These are phyloP conservation scores for Euphorbia tirucalli DNA, from an alignment of 345 rosid genomes.

Conservation along the genomic window DNA sequence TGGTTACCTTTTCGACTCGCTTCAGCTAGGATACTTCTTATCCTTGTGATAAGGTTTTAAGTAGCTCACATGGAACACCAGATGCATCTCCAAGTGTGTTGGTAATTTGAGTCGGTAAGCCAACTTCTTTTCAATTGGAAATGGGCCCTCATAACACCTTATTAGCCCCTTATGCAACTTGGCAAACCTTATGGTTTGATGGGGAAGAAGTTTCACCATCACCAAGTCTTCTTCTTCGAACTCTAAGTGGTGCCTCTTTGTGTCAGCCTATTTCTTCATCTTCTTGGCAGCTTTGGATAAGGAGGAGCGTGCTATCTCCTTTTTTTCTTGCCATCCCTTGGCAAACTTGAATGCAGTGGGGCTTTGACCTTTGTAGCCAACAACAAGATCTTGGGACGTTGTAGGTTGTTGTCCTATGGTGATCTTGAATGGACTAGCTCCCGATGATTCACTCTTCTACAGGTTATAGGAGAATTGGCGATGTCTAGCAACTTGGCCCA, in stretches of 20 bases:
- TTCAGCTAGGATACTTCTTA: no score
- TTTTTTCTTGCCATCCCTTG: no score
- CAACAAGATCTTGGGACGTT: accelerated
- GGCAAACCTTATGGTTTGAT: background rate
- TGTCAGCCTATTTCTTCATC: no score
- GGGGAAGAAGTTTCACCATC: background rate
- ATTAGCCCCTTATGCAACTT: background rate
- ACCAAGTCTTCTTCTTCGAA: background rate
- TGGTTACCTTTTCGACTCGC: no score
- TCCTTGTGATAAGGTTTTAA: no score
- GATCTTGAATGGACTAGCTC: background rate
- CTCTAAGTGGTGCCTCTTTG: no score
- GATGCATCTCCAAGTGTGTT: no score
- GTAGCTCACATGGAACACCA: no score
- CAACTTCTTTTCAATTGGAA: background rate
- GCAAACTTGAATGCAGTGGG: no score
- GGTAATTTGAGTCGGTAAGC: background rate
- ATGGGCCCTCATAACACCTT: background rate
- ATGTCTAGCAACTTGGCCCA: background rate
- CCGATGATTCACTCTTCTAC: background rate
- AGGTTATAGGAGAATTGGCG: no score
- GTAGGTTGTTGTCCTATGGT: background rate
- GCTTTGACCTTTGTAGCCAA: background rate
- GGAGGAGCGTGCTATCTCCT: no score
- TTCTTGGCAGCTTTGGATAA: no score